These are phyloP conservation scores for Podospora didyma DNA, from an alignment of 495 filamentous ascomycete genomes.

Conservation along the genomic window DNA sequence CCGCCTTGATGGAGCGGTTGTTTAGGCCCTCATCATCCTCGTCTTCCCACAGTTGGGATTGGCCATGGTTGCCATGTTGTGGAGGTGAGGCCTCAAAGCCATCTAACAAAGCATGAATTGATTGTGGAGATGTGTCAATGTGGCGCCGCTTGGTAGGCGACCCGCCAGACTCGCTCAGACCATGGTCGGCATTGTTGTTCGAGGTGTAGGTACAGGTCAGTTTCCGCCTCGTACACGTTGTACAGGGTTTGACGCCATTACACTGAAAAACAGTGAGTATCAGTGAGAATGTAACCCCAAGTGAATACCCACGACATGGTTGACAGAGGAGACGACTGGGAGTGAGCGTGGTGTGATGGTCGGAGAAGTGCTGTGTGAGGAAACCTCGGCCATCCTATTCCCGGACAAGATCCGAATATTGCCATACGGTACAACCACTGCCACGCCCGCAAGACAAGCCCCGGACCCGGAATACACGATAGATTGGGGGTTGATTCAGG, in stretches of 20 bases:
- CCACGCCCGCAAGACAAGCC: background rate
- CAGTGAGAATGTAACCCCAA: constrained; percentile 5
- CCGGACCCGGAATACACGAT: background rate
- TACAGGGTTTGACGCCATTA: constrained; percentile 67
- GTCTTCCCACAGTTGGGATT: constrained; percentile 23
- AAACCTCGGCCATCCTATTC: background rate
- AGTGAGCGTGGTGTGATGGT: background rate
- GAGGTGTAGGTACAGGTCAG: constrained; percentile 50
- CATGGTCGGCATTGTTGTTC: constrained; percentile 29
- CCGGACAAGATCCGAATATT: background rate
- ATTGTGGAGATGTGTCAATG: constrained; percentile 32
- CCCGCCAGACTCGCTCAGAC: constrained; percentile 27
- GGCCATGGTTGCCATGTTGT: constrained; percentile 7
- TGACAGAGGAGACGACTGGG: background rate
- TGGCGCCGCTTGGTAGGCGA: constrained; percentile 46
- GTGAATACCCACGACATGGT: background rate
- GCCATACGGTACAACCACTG: background rate
- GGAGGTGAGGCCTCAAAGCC: constrained; percentile 11
- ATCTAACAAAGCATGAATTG: constrained; percentile 19
- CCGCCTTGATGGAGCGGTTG: constrained; percentile 9
- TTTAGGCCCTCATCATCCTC: constrained; percentile 23
- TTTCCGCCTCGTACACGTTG: constrained; percentile 58
- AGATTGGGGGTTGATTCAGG: constrained; percentile 1
- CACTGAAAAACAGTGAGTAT: constrained; percentile 42
- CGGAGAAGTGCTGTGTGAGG: background rate